Conservation (phyloP, 1,284 basidiomycete species). For the Clitocybe nebularis region DNA sequence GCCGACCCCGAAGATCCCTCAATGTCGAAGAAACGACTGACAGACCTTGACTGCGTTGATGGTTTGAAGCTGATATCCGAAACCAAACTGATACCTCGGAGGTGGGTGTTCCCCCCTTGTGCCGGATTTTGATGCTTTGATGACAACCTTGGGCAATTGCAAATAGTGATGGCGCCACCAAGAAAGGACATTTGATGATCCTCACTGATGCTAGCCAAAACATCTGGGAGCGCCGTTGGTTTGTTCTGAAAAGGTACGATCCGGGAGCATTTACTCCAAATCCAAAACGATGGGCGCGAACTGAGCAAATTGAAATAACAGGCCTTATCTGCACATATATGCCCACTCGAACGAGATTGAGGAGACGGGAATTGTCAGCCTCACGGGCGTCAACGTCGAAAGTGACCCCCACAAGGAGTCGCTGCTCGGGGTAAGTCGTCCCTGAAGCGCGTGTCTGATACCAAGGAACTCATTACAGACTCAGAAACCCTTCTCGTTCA, state of each 20-base stretch:
- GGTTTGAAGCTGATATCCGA: constrained; percentile 67
- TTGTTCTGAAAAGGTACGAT: constrained; percentile 80
- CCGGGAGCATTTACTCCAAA: neutral
- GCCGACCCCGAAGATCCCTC: constrained; percentile 46
- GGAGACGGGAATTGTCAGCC: constrained; percentile 81
- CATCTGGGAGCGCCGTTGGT: constrained; percentile 81
- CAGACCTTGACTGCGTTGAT: constrained; percentile 39
- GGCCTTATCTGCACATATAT: constrained; percentile 91
- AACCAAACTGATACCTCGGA: constrained; percentile 67
- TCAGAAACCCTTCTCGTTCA: constrained; percentile 82
- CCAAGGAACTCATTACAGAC: constrained; percentile 10
- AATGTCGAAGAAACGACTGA: constrained; percentile 37
- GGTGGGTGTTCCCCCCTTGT: constrained; percentile 38
- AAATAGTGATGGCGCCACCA: constrained; percentile 74
- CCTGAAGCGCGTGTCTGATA: constrained; percentile 5
- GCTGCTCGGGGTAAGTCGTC: constrained; percentile 72
- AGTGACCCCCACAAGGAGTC: constrained; percentile 83
- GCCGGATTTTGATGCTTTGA: no score
- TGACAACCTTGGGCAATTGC: neutral
- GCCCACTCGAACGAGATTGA: constrained; percentile 77
- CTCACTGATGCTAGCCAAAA: constrained; percentile 78
- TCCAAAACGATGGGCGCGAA: no score
- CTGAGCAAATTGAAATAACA: constrained; percentile 25
- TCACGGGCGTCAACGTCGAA: constrained; percentile 82
- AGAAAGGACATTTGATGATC: constrained; percentile 79